A percentile compares a stretch with the other conserved stretches of the same genome.
phyloP scores from a whole-genome alignment of 208 protist genomes.

The Acanthamoeba triangularis region DNA sequence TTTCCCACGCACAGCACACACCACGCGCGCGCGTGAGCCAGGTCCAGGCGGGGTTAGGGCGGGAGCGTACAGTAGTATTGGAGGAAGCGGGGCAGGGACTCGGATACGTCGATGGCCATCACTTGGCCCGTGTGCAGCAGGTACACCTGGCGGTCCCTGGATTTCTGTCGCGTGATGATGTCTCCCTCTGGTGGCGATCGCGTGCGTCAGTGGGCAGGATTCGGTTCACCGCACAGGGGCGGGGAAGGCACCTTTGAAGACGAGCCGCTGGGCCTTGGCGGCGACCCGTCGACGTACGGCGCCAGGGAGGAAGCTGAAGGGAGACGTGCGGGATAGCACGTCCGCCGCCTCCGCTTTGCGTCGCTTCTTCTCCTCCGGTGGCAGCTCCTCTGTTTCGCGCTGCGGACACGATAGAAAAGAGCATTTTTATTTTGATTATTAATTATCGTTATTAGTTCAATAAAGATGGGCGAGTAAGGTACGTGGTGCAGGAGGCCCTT shows the following conservation, averaged over 20 bases:
- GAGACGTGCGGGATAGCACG: neutral
- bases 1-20: neutral
- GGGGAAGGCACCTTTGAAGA: neutral
- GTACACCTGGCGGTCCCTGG: slow-evolving; percentile 6
- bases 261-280: neutral
- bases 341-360: neutral
- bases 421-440: no score
- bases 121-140: neutral
- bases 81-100: neutral
- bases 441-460: no score
- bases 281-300: neutral
- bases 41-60: neutral
- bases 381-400: neutral
- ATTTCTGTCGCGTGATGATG: neutral
- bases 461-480: no score
- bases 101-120: slow-evolving; percentile 3
- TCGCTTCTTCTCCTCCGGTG: slow-evolving; percentile 32
- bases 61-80: slow-evolving; percentile 1
- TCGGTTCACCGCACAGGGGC: neutral
- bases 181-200: neutral
- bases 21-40: neutral
- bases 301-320: slow-evolving; percentile 20
- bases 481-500: slow-evolving; percentile 25
- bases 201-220: neutral
- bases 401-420: no score